A percentile compares a stretch with the other conserved stretches of the same genome.
These are phyloP conservation scores for Colletotrichum falcatum DNA, from an alignment of 2,329 filamentous ascomycete genomes.

Conservation along the genomic window DNA sequence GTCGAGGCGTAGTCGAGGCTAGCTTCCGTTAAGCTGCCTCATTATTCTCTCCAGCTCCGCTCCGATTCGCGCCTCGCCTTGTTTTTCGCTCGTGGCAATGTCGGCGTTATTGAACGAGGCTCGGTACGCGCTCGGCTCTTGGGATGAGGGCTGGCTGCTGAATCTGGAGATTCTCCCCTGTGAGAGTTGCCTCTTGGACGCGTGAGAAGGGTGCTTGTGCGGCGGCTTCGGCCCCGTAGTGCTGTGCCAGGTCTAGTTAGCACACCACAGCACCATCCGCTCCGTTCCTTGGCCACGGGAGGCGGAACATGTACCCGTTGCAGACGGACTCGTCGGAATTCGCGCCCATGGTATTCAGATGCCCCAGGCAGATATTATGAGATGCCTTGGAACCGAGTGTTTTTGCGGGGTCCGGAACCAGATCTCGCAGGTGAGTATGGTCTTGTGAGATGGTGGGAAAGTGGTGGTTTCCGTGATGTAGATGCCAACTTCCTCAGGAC, in stretches of 20 bases:
- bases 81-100: background rate
- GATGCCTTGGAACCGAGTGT: too few relatives aligned
- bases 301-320: background rate
- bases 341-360: background rate
- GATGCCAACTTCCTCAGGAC: background rate
- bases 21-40: background rate
- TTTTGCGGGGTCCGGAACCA: background rate
- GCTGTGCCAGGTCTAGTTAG: background rate
- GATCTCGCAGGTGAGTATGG: background rate
- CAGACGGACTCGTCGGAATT: background rate
- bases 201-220: background rate
- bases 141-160: background rate
- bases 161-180: background rate
- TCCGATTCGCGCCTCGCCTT: background rate
- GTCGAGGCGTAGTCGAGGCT: background rate
- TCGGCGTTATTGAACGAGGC: background rate
- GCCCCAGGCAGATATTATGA: background rate
- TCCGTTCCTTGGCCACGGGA: background rate
- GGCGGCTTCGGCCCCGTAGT: background rate
- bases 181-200: background rate
- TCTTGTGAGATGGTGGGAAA: background rate
- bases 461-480: background rate
- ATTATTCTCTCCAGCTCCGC: background rate
- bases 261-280: too few relatives aligned
- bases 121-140: conserved; percentile 6